Evolutionary conservation across 768 basidiomycete genomes (phyloP).

Genomic region (Tricholoma flavovirens): DNA sequence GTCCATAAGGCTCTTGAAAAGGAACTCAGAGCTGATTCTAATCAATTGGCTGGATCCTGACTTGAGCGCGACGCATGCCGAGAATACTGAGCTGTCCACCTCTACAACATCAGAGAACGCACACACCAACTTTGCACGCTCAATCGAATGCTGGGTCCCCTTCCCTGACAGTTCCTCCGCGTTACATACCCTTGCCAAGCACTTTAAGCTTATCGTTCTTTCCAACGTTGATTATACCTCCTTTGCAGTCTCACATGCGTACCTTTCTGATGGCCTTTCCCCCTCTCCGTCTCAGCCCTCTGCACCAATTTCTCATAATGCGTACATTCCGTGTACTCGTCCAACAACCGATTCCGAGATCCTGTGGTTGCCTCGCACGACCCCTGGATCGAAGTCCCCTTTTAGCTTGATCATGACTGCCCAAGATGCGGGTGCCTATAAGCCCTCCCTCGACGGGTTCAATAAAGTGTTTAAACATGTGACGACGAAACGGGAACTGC

Average conservation of each 20-base stretch:
- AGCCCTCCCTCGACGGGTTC: constrained; percentile 57
- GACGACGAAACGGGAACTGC: constrained; percentile 31
- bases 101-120: constrained; percentile 15
- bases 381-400: constrained; percentile 41
- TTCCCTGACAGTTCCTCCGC: constrained; percentile 65
- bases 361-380: constrained; percentile 40
- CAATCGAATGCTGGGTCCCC: constrained; percentile 55
- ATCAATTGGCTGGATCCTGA: constrained; percentile 4
- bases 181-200: constrained; percentile 50
- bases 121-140: constrained; percentile 51
- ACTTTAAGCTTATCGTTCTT: constrained; percentile 66
- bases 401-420: constrained; percentile 68
- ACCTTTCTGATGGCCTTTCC: constrained; percentile 39
- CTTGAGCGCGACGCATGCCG: constrained; percentile 14
- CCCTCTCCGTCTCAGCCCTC: constrained; percentile 7
- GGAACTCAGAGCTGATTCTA: constrained; percentile 27
- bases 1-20: constrained; percentile 33
- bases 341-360: constrained; percentile 27
- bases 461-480: constrained; percentile 41
- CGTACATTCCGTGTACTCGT: constrained; percentile 16
- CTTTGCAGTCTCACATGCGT: constrained; percentile 53
- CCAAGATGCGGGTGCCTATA: constrained; percentile 69
- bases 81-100: constrained; percentile 6
- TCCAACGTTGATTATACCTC: constrained; percentile 70
- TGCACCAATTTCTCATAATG: constrained; percentile 13